Base-by-base conservation (phyloP, 2,329 filamentous ascomycete genomes). In the Colletotrichum paranaense region DNA sequence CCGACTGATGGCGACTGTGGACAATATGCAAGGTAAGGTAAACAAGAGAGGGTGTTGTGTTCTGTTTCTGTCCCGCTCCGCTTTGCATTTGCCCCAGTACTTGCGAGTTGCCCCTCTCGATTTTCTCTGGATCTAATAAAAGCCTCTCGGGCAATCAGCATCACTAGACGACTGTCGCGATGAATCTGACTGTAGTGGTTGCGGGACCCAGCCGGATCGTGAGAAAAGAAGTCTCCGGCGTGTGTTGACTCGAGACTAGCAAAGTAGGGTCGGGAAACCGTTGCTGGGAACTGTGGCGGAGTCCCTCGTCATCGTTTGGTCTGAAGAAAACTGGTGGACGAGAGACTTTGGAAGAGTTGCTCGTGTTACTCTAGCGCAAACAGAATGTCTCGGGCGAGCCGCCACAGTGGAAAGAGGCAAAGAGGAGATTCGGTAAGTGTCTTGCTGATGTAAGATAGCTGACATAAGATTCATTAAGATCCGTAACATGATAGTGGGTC, bases 321-420 rank as follows among this genome's bases (percentile, higher is more conserved):
- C 22, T 67, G 62, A 63, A 72, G 68, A 67, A 58, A 72, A 57
- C 67, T 14, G 67, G 32, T 66, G 70, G 70, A 73, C n/a, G 58
- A 68, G 58, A 72, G 42, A 30, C 59, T 66, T 67, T 57, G 35
- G 62, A 52, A 67, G 72, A 56, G 9, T 58, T 60, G 46, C 57
- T 74, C 58, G 57, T 72, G 72, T 67, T 58, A 49, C 62, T 62
- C 53, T 74, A 74, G 72, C 58, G 68, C 68, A 49, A 30, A 49
- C 67, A 65, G 4, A 72, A 57, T 72, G 72, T 74, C 72, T 74
- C 68, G 72, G 72, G 28, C 72, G 30, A 38, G 52, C 62, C 72
- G 72, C 68, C 62, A 72, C 52, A 59, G 19, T 49, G 58, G 58
- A 42, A 68, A 53, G 67, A 38, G 14, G 22, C 46, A 28, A 35